Evolutionary conservation across 192 early-diverging fungal species (phyloP).

Genomic region (Podila clonocystis): DNA sequence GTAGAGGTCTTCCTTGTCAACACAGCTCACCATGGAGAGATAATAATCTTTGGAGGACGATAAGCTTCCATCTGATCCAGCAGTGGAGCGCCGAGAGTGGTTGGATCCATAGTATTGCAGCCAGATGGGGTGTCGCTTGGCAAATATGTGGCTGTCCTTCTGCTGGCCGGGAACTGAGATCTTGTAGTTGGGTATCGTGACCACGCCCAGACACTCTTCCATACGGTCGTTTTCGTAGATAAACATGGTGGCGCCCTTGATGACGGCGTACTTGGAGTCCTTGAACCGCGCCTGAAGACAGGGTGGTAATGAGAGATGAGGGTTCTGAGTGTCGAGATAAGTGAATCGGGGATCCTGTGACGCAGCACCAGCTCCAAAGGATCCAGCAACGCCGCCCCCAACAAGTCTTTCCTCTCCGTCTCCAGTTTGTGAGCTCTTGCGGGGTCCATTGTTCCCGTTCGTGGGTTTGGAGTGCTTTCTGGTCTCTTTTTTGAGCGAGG

Average conservation of each 20-base stretch:
- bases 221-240: constrained; percentile 84
- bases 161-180: constrained; percentile 65
- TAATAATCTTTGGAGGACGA: constrained; percentile 50
- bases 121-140: constrained; percentile 64
- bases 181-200: constrained; percentile 73
- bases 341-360: constrained; percentile 37
- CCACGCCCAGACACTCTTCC: constrained; percentile 80
- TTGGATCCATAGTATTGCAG: constrained; percentile 41
- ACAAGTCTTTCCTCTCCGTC: constrained; percentile 13
- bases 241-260: constrained; percentile 84
- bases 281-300: constrained; percentile 43
- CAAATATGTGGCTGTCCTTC: constrained; percentile 73
- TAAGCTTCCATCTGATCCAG: constrained; percentile 10
- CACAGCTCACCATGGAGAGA: constrained; percentile 64
- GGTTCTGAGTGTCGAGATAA: constrained; percentile 43
- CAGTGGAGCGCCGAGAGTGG: constrained; percentile 24
- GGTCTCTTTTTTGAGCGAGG: constrained; percentile 31
- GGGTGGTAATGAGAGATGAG: constrained; percentile 31
- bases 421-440: background rate
- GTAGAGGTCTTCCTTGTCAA: constrained; percentile 93
- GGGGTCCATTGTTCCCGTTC: constrained; percentile 5
- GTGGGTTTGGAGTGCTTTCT: constrained; percentile 11
- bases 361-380: constrained; percentile 8
- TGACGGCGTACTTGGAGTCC: constrained; percentile 75
- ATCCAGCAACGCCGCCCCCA: constrained; percentile 29